Conservation (phyloP, 495 filamentous ascomycete genomes). For the Trichoderma gamsii region DNA sequence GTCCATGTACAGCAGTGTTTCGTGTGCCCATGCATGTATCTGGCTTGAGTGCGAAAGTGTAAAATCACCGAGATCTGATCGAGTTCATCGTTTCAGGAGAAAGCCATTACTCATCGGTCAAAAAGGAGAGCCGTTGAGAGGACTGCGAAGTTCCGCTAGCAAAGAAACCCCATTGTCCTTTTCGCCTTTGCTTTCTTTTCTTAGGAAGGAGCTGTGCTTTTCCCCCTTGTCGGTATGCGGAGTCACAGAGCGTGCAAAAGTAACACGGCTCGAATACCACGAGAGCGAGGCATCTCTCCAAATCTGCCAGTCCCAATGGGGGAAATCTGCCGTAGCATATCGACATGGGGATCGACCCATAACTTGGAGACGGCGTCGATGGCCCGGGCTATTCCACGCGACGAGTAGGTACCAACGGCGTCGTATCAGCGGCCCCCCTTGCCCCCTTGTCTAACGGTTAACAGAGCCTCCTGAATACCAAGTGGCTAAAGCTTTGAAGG, state of each 20-base stretch:
- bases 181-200: no score
- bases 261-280: no score
- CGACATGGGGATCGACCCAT: slow-evolving; percentile 4
- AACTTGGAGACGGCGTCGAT: slow-evolving; percentile 11
- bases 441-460: slow-evolving; percentile 4
- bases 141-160: neutral
- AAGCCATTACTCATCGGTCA: neutral
- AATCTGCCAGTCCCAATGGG: neutral
- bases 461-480: slow-evolving; percentile 5
- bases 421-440: slow-evolving; percentile 8
- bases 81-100: neutral
- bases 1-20: neutral
- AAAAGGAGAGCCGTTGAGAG: neutral
- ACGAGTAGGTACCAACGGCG: neutral
- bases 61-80: neutral
- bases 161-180: neutral
- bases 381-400: neutral
- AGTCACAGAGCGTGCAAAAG: no score
- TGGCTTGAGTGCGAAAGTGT: neutral
- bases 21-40: neutral
- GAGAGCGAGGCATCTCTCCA: neutral
- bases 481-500: neutral
- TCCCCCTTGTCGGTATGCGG: no score
- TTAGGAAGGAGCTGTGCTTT: no score
- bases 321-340: slow-evolving; percentile 2